Evolutionary conservation across 371 early-diverging fungal genomes (phyloP).

Genomic region (Polyrhizophydium stewartii): DNA sequence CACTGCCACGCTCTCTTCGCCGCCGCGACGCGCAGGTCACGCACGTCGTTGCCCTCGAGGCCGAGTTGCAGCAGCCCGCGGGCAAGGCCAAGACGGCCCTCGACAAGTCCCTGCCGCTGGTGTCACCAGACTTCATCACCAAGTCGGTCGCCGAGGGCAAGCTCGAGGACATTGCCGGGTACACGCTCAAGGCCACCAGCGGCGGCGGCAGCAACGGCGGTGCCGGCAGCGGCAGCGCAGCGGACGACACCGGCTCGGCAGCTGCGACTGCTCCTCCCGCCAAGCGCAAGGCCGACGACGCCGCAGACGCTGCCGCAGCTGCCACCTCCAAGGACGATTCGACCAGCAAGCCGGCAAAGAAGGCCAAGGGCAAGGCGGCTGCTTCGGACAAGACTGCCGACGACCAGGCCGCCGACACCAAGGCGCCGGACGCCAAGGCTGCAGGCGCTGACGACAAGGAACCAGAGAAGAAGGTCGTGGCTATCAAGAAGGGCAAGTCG

Average conservation of each 20-base stretch:
- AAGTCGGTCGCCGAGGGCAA: slow-evolving; percentile 4
- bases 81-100: slow-evolving; percentile 10
- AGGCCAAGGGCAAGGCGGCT: slow-evolving; percentile 8
- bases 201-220: not conserved
- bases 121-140: slow-evolving; percentile 10
- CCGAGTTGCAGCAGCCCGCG: slow-evolving; percentile 6
- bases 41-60: slow-evolving; percentile 10
- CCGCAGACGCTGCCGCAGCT: not conserved
- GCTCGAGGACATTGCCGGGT: not conserved
- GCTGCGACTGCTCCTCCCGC: not conserved
- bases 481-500: slow-evolving; percentile 28
- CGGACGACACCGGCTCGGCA: not conserved
- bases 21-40: slow-evolving; percentile 12
- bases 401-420: not conserved
- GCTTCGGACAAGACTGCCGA: slow-evolving; percentile 5
- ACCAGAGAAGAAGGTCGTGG: slow-evolving; percentile 16
- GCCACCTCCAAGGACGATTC: not conserved
- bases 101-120: not conserved
- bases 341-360: not conserved
- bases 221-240: not conserved
- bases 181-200: not conserved
- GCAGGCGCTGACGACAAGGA: slow-evolving; percentile 3
- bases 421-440: not conserved
- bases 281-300: not conserved
- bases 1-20: not conserved